phyloP scores from a whole-genome alignment of 805 yeast species.

The Naumovozyma dairenensis region DNA sequence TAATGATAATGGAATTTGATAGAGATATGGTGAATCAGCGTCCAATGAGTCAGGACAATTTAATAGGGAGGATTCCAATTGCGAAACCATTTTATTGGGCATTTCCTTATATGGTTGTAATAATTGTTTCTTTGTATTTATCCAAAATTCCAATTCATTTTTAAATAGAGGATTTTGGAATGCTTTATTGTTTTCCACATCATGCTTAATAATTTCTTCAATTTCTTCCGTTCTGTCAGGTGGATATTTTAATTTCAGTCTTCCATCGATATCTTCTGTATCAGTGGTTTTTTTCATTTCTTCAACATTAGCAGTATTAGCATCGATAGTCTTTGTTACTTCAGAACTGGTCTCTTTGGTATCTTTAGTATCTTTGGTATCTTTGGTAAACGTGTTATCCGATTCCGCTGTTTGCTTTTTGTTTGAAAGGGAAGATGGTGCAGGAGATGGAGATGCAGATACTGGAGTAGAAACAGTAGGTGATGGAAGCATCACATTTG shows the following conservation, averaged over 20 bases:
- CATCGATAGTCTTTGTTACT: constrained; percentile 1
- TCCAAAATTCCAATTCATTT: constrained; percentile 24
- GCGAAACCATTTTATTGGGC: constrained; percentile 22
- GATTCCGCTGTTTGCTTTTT: too few relatives aligned
- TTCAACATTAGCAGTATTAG: too few relatives aligned
- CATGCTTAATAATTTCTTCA: constrained; percentile 19
- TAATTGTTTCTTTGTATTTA: constrained; percentile 21
- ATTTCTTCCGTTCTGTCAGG: constrained; percentile 22
- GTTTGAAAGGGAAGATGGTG: too few relatives aligned
- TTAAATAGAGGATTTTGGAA: constrained; percentile 23
- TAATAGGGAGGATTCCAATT: constrained; percentile 65
- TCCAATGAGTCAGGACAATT: constrained; percentile 92
- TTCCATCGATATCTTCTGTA: constrained; percentile 1
- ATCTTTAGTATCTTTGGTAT: not conserved
- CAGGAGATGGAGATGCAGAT: too few relatives aligned
- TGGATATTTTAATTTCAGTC: constrained; percentile 17
- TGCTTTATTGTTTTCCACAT: constrained; percentile 17
- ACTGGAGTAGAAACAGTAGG: too few relatives aligned
- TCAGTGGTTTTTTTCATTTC: not conserved
- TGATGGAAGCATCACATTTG: too few relatives aligned
- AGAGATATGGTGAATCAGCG: constrained; percentile 62
- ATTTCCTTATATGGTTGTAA: constrained; percentile 25
- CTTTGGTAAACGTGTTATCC: too few relatives aligned
- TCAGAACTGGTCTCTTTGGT: constrained; percentile 1
- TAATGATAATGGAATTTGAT: constrained; percentile 58